Evolutionary conservation across 106 monocot species (phyloP).

Genomic region (Dendrobium chrysotoxum): DNA sequence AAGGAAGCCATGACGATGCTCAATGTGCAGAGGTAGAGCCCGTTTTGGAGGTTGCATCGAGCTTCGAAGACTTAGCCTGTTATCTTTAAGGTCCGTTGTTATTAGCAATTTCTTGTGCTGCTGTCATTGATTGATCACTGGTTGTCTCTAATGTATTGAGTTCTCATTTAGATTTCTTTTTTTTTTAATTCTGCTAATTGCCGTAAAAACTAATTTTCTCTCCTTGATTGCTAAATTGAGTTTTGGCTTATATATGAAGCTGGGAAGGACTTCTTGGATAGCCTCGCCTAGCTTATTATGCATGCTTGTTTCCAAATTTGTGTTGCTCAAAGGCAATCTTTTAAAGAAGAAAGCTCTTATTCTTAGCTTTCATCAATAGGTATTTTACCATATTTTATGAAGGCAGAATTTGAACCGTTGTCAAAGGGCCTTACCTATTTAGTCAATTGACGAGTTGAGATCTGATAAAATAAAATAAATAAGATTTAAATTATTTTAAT

Average conservation of each 20-base stretch:
- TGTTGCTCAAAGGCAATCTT: neutral
- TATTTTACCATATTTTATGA: too few relatives aligned
- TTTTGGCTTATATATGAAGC: neutral
- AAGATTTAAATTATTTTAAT: too few relatives aligned
- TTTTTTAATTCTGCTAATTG: neutral
- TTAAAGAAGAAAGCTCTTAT: neutral
- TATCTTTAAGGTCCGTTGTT: neutral
- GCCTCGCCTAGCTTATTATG: neutral
- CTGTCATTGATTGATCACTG: neutral
- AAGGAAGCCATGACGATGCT: slow-evolving; percentile 81
- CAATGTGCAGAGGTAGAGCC: slow-evolving; percentile 55
- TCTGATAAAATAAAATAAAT: too few relatives aligned
- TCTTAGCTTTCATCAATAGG: too few relatives aligned
- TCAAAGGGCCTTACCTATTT: too few relatives aligned
- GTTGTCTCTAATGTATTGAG: neutral
- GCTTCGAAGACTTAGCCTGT: neutral
- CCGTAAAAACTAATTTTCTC: neutral
- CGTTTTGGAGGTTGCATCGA: neutral
- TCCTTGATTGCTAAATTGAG: neutral
- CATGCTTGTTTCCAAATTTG: neutral
- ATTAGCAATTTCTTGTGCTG: neutral
- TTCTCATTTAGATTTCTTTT: neutral
- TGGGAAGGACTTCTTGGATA: neutral
- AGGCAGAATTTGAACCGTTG: too few relatives aligned
- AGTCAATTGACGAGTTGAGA: too few relatives aligned